phyloP scores from a whole-genome alignment of 306 rosid genomes.

The Cucurbita maxima region DNA sequence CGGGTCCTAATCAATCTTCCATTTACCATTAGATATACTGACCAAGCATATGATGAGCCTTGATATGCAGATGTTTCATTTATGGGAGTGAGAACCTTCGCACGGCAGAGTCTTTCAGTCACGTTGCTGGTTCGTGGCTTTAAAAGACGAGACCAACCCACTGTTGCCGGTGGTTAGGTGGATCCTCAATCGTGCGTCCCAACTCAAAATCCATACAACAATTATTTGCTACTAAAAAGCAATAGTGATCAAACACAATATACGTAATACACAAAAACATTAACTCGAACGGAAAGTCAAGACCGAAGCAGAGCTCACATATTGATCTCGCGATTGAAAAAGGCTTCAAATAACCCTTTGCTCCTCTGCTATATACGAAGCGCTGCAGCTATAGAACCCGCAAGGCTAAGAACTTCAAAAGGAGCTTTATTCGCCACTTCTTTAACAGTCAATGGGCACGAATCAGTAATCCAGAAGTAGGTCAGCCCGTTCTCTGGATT shows the following conservation, averaged over 20 bases:
- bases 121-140: background rate
- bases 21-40: background rate
- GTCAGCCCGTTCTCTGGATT: constrained; percentile 52
- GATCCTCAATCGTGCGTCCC: background rate
- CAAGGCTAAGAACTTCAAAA: constrained; percentile 80
- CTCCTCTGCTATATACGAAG: constrained; percentile 33
- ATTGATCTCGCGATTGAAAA: background rate
- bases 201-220: background rate
- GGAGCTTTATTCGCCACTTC: constrained; percentile 60
- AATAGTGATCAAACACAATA: background rate
- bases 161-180: background rate
- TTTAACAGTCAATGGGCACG: constrained; percentile 70
- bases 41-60: background rate
- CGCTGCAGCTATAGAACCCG: constrained; percentile 63
- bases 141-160: background rate
- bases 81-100: background rate
- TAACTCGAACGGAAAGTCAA: background rate
- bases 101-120: background rate
- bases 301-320: background rate
- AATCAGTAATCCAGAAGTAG: constrained; percentile 94
- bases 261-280: background rate
- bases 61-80: background rate
- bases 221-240: background rate
- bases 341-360: background rate
- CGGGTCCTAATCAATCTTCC: background rate